These are phyloP conservation scores for Lachancea dasiensis DNA, from an alignment of 805 yeast species.

Conservation along the genomic window DNA sequence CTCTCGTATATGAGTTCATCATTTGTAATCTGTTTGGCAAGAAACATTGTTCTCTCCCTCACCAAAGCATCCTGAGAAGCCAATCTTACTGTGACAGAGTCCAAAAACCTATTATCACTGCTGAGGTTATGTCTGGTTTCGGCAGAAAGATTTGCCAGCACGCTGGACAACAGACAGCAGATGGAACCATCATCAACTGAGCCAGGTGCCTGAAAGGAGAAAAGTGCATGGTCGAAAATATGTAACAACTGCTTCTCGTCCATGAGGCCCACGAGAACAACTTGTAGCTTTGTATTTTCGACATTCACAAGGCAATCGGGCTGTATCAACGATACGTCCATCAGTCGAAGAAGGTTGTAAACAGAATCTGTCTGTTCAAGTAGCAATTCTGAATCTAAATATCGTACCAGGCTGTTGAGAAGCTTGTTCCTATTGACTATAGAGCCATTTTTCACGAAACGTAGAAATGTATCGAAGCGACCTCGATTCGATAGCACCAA, in stretches of 20 bases:
- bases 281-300: slow-evolving; percentile 16
- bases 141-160: slow-evolving; percentile 11
- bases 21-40: slow-evolving; percentile 27
- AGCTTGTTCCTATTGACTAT: slow-evolving; percentile 17
- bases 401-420: slow-evolving; percentile 16
- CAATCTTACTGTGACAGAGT: slow-evolving; percentile 28
- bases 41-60: slow-evolving; percentile 32
- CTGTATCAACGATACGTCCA: slow-evolving; percentile 14
- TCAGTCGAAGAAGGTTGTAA: slow-evolving; percentile 11
- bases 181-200: slow-evolving; percentile 17
- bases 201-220: slow-evolving; percentile 5
- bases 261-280: slow-evolving; percentile 14
- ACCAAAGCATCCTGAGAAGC: slow-evolving; percentile 17
- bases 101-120: slow-evolving; percentile 18
- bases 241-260: slow-evolving; percentile 6
- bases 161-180: slow-evolving; percentile 19
- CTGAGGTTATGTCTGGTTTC: slow-evolving; percentile 13
- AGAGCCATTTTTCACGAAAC: slow-evolving; percentile 12
- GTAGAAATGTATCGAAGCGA: slow-evolving; percentile 11
- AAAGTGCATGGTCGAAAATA: slow-evolving; percentile 1
- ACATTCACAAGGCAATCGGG: slow-evolving; percentile 10
- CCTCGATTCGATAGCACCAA: slow-evolving; percentile 13
- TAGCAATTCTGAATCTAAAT: slow-evolving; percentile 14
- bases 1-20: slow-evolving; percentile 27
- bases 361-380: slow-evolving; percentile 9